Conservation (phyloP, 1,284 basidiomycete species). For the Schizophyllum commune region DNA sequence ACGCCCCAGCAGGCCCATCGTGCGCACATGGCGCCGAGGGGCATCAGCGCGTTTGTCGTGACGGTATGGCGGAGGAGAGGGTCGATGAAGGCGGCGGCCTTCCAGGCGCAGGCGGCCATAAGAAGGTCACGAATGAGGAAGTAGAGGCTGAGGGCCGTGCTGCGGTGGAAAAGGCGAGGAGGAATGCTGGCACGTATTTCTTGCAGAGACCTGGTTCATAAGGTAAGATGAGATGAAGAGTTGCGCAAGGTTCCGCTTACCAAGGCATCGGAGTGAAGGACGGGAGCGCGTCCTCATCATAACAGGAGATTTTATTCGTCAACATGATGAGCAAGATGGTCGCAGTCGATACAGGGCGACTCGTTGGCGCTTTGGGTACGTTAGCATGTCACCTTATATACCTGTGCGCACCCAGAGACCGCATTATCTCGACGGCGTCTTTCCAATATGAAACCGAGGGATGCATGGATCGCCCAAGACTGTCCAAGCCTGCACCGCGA, state of each 20-base stretch:
- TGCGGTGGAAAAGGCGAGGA: slow-evolving; percentile 33
- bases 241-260: slow-evolving; percentile 15
- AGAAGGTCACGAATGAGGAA: slow-evolving; percentile 40
- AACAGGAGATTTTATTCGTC: slow-evolving; percentile 9
- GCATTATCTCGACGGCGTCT: slow-evolving; percentile 26
- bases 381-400: neutral
- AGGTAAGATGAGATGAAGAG: neutral
- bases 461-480: neutral
- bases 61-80: slow-evolving; percentile 26
- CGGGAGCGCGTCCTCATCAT: slow-evolving; percentile 32
- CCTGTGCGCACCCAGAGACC: neutral
- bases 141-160: slow-evolving; percentile 27
- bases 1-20: slow-evolving; percentile 36
- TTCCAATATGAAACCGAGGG: neutral
- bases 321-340: neutral
- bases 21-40: slow-evolving; percentile 27
- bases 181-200: slow-evolving; percentile 51
- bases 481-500: neutral
- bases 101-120: slow-evolving; percentile 38
- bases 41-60: slow-evolving; percentile 22
- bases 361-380: neutral
- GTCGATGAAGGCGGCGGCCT: slow-evolving; percentile 38
- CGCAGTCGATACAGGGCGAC: neutral
- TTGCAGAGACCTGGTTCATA: slow-evolving; percentile 32
- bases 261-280: slow-evolving; percentile 40